A percentile compares a stretch with the other conserved stretches of the same genome.
Conservation (phyloP, 345 rosid genomes). For the Noccaea caerulescens region DNA sequence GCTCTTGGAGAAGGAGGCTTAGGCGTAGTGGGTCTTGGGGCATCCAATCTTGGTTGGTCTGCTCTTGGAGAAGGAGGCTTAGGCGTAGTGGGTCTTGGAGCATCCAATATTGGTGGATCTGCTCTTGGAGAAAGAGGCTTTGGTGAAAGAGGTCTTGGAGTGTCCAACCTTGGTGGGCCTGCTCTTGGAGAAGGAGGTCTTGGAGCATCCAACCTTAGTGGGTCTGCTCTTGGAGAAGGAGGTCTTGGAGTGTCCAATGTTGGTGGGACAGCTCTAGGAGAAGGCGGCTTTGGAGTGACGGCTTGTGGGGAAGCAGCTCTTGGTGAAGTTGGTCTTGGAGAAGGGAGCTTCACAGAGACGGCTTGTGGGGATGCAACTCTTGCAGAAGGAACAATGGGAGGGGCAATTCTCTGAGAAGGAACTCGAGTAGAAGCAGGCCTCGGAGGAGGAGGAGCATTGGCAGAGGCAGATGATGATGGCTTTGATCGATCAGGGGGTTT, state of each 20-base stretch:
- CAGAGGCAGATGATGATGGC: constrained; percentile 31
- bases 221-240: constrained; percentile 60
- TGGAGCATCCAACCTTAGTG: constrained; percentile 43
- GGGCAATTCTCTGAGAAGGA: constrained; percentile 48
- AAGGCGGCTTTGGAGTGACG: constrained; percentile 48
- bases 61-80: constrained; percentile 39
- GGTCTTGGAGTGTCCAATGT: constrained; percentile 49
- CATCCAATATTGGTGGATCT: constrained; percentile 48
- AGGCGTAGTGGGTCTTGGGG: constrained; percentile 51
- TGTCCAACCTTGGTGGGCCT: constrained; percentile 48
- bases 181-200: constrained; percentile 47
- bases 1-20: constrained; percentile 60
- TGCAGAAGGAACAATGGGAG: constrained; percentile 55
- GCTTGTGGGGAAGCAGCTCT: constrained; percentile 52
- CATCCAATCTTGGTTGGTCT: constrained; percentile 23
- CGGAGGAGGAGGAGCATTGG: constrained; percentile 49
- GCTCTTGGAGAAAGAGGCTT: constrained; percentile 52
- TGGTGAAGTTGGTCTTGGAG: constrained; percentile 52
- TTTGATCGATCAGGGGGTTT: constrained; percentile 43
- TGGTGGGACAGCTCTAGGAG: constrained; percentile 57
- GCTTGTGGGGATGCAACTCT: constrained; percentile 54
- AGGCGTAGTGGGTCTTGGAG: constrained; percentile 22
- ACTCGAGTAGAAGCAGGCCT: constrained; percentile 43
- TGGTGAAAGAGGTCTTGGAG: constrained; percentile 32
- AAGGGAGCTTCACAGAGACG: constrained; percentile 48